Base-by-base conservation (phyloP, 179 eudicot genomes). In the Beta macrorhiza region DNA sequence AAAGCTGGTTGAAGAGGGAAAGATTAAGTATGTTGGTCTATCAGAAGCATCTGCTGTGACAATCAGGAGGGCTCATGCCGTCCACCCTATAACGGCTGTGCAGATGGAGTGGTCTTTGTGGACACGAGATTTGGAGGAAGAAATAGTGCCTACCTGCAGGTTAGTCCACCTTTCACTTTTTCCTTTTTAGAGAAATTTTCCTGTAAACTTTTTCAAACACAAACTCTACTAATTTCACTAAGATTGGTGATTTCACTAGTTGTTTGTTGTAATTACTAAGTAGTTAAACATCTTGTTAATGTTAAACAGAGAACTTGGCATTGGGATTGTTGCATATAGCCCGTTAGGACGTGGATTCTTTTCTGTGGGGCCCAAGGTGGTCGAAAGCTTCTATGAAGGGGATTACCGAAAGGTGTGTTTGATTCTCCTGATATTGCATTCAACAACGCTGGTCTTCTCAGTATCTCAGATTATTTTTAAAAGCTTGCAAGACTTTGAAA, bases 61-160 rank as follows among this genome's bases (percentile, higher is more conserved):
- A 5, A 88, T 91, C 72, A 85, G 84, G 74, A 87, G 92, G 74
- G 93, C 93, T 8, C 93, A 90, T 77, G 87, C 89, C 0, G 83
- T 91, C 81, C 93, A 91, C 80, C 95, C 95, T 0, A 83, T 89
- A 71, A 89, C 91, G 25, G 91, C 91, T 12, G 83, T 90, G 59
- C 93, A 91, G 81, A 85, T 90, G 83, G 92, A 91, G 82, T 91
- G 89, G 81, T 90, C 95, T 11, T 78, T 90, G 44, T 90, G 93
- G 92, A 79, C 89, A 56, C 87, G 92, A 59, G 90, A 90, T 2
- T 85, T 92, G 7, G 92, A 92, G 79, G 88, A 90, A n/a, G 92
- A 92, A 62, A 79, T 87, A 51, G 52, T 89, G 61, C 91, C 88
- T 82, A 82, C 84, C 63, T 82, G 81, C 72, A 63, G 83, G 83